Evolutionary conservation across 257 asterid species (phyloP).

Genomic region (Paulownia fortunei): DNA sequence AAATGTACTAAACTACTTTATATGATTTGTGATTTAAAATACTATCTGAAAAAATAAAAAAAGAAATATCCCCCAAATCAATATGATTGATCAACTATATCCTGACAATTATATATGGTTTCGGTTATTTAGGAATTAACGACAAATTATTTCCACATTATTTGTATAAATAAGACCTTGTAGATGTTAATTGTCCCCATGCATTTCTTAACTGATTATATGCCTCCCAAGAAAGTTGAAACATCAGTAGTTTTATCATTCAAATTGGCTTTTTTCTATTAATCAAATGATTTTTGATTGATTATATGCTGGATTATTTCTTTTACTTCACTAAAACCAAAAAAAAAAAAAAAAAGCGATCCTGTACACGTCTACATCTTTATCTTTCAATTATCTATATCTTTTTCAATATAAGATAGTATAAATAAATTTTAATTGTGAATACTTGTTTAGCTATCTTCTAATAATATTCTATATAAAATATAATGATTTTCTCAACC

Average conservation of each 20-base stretch:
- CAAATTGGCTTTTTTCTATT: not conserved
- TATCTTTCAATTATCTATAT: not conserved
- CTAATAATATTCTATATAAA: too few species aligned
- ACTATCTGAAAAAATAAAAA: too few species aligned
- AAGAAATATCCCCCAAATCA: too few species aligned
- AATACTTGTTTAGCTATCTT: too few species aligned
- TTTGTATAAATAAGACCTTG: slow-evolving; percentile 14
- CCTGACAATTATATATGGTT: slow-evolving; percentile 7
- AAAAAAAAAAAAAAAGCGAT: not conserved
- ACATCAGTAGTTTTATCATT: not conserved
- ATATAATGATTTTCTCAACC: too few species aligned
- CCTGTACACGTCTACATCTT: not conserved
- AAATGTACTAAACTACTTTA: not conserved
- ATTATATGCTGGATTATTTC: slow-evolving; percentile 15
- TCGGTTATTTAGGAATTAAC: slow-evolving; percentile 13
- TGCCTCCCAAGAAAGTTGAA: slow-evolving; percentile 1
- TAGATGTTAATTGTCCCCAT: not conserved
- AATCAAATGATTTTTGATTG: slow-evolving; percentile 4
- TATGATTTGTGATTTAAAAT: too few species aligned
- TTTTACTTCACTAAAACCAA: not conserved
- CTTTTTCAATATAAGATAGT: too few species aligned
- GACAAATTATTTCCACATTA: slow-evolving; percentile 21
- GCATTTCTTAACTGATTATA: not conserved
- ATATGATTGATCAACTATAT: not conserved
- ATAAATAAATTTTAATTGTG: too few species aligned